Conservation (phyloP, 1,139 yeast genomes). For the Saccharomycopsis crataegensis region DNA sequence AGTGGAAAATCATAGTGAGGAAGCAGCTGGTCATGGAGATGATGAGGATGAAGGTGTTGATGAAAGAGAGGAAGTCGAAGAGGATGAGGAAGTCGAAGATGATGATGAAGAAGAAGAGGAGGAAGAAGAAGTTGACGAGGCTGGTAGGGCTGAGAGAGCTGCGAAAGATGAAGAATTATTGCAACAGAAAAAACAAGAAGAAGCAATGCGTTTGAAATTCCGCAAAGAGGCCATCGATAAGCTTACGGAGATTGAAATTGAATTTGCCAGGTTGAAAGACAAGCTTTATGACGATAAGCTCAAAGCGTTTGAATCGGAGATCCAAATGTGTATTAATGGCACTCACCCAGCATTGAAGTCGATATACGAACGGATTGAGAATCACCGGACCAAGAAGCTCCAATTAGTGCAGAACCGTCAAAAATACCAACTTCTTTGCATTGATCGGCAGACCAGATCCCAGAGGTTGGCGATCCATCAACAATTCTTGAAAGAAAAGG, state of each 20-base stretch:
- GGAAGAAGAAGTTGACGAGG: conserved; percentile 17
- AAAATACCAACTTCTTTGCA: conserved; percentile 66
- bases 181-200: conserved; percentile 28
- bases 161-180: conserved; percentile 25
- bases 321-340: conserved; percentile 81
- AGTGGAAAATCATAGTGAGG: conserved; percentile 21
- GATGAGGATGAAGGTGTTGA: conserved; percentile 20
- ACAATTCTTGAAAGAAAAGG: conserved; percentile 61
- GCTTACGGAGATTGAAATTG: conserved; percentile 71
- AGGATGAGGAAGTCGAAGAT: conserved; percentile 18
- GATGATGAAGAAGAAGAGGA: conserved; percentile 20
- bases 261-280: conserved; percentile 82
- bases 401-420: conserved; percentile 61
- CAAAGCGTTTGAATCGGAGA: conserved; percentile 67
- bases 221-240: conserved; percentile 58
- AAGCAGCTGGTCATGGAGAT: conserved; percentile 13
- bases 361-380: conserved; percentile 64
- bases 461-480: conserved; percentile 78
- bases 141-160: conserved; percentile 22
- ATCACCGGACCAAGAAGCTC: conserved; percentile 61
- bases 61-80: conserved; percentile 23
- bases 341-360: conserved; percentile 77
- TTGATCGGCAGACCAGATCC: conserved; percentile 75
- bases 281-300: conserved; percentile 68
- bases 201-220: conserved; percentile 28